Base-by-base conservation (phyloP, 768 basidiomycete genomes). In the Leccinum obscurum region DNA sequence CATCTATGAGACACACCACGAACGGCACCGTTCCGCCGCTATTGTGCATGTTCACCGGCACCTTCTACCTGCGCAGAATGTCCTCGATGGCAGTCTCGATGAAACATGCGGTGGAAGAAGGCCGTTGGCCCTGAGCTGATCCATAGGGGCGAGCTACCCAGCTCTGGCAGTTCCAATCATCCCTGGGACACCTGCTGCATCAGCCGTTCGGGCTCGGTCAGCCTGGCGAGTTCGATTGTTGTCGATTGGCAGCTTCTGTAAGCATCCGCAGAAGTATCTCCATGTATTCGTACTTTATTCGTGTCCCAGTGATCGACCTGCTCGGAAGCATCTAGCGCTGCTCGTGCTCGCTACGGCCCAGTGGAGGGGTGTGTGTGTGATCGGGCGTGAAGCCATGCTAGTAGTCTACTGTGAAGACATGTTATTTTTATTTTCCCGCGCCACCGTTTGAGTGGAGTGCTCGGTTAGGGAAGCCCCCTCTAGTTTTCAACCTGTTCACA, bases 81-180 rank as follows among this genome's bases (percentile, higher is more conserved):
- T 64, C 67, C 55, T 71, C n/a, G 8, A 8, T 30, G 28, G 28
- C 28, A 44, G 41, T 44, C 10, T 46, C 69, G 28, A 55, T 46
- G 69, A 62, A 28, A 71, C 37, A 28, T 64, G 62, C 7, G 60
- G 37, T 24, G 57, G 62, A 50, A 75, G 49, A 52, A 67, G 28
- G 48, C 39, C 60, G 6, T 59, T 56, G 7, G 53, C 56, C 56
- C 54, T 70, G 57, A 75, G 63, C 44, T 60, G 62, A 37, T 72
- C 72, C 1, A 72, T 60, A 6, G 70, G 64, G 4, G 54, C 61
- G 26, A 68, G 65, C 9, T 34, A 72, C 69, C 70, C 72, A 74
- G 52, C 22, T 72, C 59, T 73, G 74, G 34, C 66, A 70, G 10
- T 73, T 74, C 74, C 74, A 73, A 44, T 74, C 68, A 61, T 70